phyloP scores from a whole-genome alignment of 305 asterid genomes.

The Fraxinus xanthoxyloides region DNA sequence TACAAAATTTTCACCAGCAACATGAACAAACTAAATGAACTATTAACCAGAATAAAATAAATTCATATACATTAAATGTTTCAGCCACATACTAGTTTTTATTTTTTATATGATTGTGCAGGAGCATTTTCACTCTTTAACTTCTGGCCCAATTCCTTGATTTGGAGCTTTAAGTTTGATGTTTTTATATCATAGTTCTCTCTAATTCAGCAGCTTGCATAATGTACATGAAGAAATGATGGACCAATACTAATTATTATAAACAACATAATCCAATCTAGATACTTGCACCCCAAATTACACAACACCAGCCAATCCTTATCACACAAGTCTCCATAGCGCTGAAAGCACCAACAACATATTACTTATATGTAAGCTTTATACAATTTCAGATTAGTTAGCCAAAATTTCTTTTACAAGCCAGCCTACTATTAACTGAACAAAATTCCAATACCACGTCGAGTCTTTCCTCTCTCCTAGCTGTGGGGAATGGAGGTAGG shows the following conservation, averaged over 20 bases:
- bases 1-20: too few relatives aligned
- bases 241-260: not conserved
- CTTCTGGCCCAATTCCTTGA: slow-evolving; percentile 61
- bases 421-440: not conserved
- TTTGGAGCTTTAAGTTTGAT: slow-evolving; percentile 53
- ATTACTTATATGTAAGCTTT: not conserved
- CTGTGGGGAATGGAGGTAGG: not conserved
- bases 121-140: slow-evolving; percentile 50
- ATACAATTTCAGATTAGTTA: not conserved
- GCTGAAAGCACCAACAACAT: not conserved
- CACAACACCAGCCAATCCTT: not conserved
- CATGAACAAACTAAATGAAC: too few relatives aligned
- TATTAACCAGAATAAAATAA: too few relatives aligned
- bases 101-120: slow-evolving; percentile 68
- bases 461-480: not conserved
- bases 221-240: slow-evolving; percentile 7
- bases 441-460: not conserved
- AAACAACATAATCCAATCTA: not conserved
- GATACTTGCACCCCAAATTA: not conserved
- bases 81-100: slow-evolving; percentile 44
- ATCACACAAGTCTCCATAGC: not conserved
- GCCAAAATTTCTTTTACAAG: not conserved
- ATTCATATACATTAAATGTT: too few relatives aligned
- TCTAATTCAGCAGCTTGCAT: slow-evolving; percentile 80
- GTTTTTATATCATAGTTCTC: slow-evolving; percentile 64